Evolutionary conservation across 2,329 filamentous ascomycete species (phyloP).

Genomic region (Cucurbitaria berberidis): DNA sequence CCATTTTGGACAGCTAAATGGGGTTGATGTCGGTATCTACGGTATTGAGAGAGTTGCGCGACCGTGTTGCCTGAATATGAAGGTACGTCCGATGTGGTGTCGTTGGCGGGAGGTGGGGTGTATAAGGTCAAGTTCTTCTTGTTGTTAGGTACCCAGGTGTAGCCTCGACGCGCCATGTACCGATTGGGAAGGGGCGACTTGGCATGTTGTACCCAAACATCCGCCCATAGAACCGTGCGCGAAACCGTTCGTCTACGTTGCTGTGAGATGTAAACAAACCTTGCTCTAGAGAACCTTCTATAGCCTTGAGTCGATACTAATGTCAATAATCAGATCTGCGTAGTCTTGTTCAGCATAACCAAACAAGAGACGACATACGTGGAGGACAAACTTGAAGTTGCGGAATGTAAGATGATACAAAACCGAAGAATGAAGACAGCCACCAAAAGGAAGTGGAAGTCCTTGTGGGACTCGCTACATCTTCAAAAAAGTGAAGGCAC

Average conservation of each 20-base stretch:
- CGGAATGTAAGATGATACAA: neutral
- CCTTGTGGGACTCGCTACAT: neutral
- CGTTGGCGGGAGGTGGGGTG: constrained; percentile 43
- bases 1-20: constrained; percentile 56
- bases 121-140: constrained; percentile 39
- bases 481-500: neutral
- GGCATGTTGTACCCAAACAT: constrained; percentile 18
- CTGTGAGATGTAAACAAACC: constrained; percentile 7
- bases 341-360: neutral
- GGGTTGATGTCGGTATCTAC: constrained; percentile 29
- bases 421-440: neutral
- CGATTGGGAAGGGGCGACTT: constrained; percentile 32
- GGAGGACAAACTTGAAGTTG: neutral
- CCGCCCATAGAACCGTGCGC: constrained; percentile 18
- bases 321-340: neutral
- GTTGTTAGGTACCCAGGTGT: constrained; percentile 9
- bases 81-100: constrained; percentile 37
- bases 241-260: constrained; percentile 26
- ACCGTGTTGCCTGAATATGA: constrained; percentile 33
- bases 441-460: neutral
- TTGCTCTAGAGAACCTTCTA: neutral
- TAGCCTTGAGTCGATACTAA: neutral
- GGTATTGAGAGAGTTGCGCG: constrained; percentile 40
- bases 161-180: constrained; percentile 34
- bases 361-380: neutral